Evolutionary conservation across 2,329 filamentous ascomycete species (phyloP).

Genomic region (Arthrobotrys sinensis): DNA sequence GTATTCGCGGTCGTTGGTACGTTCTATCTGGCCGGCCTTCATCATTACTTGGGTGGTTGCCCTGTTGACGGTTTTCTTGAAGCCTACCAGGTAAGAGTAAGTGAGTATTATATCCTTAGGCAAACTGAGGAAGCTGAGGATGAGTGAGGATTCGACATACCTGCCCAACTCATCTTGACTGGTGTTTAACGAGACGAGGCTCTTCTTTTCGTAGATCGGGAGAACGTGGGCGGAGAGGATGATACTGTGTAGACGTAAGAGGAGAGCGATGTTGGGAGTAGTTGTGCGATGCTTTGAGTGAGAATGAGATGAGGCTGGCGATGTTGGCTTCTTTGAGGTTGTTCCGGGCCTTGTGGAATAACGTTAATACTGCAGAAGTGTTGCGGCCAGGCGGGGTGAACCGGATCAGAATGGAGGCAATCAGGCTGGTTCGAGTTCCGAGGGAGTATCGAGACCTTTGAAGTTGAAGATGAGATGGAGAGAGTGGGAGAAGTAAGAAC

Average conservation of each 20-base stretch:
- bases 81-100: slow-evolving; percentile 72
- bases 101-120: too few relatives aligned
- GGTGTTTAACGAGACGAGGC: slow-evolving; percentile 15
- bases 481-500: slow-evolving; percentile 5
- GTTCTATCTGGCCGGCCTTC: slow-evolving; percentile 99
- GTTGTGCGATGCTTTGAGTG: slow-evolving; percentile 54
- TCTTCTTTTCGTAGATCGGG: slow-evolving; percentile 15
- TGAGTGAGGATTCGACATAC: slow-evolving; percentile 8
- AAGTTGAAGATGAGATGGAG: neutral
- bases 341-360: slow-evolving; percentile 1
- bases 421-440: slow-evolving; percentile 14
- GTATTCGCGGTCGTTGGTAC: slow-evolving; percentile 98
- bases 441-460: neutral
- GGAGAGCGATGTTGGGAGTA: slow-evolving; percentile 7
- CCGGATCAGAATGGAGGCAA: slow-evolving; percentile 25
- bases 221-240: neutral
- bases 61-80: slow-evolving; percentile 98
- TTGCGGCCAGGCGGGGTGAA: slow-evolving; percentile 25
- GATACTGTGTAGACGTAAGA: slow-evolving; percentile 20
- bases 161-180: slow-evolving; percentile 60
- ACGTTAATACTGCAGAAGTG: slow-evolving; percentile 28
- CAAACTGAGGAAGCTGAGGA: neutral
- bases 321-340: slow-evolving; percentile 25
- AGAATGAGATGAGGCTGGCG: slow-evolving; percentile 50
- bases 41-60: slow-evolving; percentile 99